A percentile compares a stretch with the other conserved stretches of the same genome.
Conservation (phyloP, 495 filamentous ascomycete genomes). For the Xylaria bambusicola region DNA sequence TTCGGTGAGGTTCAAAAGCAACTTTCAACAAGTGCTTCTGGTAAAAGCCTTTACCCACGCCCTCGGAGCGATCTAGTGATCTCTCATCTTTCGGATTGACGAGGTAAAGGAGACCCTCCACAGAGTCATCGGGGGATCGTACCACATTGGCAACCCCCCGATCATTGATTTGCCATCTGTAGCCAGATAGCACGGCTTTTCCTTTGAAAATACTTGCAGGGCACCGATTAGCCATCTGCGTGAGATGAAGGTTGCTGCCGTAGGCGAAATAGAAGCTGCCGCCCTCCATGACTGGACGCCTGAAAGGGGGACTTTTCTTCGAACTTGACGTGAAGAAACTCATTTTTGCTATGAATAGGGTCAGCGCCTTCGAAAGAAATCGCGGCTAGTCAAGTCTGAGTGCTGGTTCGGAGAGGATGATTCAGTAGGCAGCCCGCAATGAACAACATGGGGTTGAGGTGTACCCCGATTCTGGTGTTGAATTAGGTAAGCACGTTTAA, state of each 20-base stretch:
- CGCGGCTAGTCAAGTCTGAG: neutral
- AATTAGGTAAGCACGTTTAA: neutral
- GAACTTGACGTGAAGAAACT: neutral
- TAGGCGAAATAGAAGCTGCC: slow-evolving; percentile 64
- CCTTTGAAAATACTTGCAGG: slow-evolving; percentile 51
- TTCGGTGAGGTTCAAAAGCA: slow-evolving; percentile 8
- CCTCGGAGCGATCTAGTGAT: slow-evolving; percentile 55
- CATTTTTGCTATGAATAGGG: neutral
- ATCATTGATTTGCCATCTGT: slow-evolving; percentile 70
- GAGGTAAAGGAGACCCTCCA: slow-evolving; percentile 44
- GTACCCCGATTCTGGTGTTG: neutral
- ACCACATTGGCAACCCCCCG: slow-evolving; percentile 73
- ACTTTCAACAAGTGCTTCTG: slow-evolving; percentile 36
- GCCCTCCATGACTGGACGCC: neutral
- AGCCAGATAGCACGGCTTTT: slow-evolving; percentile 51
- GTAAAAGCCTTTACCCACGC: slow-evolving; percentile 59
- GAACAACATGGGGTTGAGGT: neutral
- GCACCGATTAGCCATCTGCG: slow-evolving; percentile 62
- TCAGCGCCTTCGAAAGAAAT: neutral
- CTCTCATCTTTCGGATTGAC: slow-evolving; percentile 46
- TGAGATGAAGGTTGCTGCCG: slow-evolving; percentile 68
- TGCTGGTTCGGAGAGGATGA: neutral
- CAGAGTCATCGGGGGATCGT: slow-evolving; percentile 27
- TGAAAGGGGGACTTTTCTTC: neutral
- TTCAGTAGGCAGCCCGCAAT: neutral